These are phyloP conservation scores for Pestalotiopsis sp. DNA, from an alignment of 2,329 filamentous ascomycete genomes.

Conservation along the genomic window DNA sequence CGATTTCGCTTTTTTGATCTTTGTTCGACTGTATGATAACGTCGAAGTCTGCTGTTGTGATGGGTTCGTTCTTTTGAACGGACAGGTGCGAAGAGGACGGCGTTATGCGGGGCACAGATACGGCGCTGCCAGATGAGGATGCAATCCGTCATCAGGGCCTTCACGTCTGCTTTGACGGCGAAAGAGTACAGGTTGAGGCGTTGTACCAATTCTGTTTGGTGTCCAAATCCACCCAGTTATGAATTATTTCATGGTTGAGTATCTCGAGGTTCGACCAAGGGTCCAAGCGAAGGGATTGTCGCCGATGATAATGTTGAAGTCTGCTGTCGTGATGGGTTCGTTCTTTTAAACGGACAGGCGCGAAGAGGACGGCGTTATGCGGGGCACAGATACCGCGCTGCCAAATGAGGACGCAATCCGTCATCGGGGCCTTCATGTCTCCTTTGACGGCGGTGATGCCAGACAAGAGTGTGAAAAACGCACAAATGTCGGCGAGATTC, in stretches of 20 bases:
- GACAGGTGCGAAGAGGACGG: not conserved
- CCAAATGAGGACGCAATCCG: not conserved
- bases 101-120: not conserved
- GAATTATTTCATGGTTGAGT: no score
- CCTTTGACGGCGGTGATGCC: not conserved
- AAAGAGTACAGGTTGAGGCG: not conserved
- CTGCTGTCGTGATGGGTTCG: not conserved
- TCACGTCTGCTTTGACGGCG: not conserved
- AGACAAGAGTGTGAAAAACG: no score
- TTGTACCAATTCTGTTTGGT: no score
- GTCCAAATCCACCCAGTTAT: no score
- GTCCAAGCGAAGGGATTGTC: not conserved
- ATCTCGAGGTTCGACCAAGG: no score
- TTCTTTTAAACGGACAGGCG: not conserved
- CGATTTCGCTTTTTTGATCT: no score
- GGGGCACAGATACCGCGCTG: not conserved
- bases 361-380: not conserved
- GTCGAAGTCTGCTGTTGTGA: no score
- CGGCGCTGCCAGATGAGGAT: not conserved
- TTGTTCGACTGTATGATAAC: not conserved
- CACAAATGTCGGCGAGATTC: no score
- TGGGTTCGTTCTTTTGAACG: not conserved
- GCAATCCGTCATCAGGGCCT: not conserved
- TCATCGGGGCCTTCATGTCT: not conserved
- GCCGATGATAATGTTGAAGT: not conserved